phyloP scores from a whole-genome alignment of 306 rosid genomes.

The Gastrolobium villosum region DNA sequence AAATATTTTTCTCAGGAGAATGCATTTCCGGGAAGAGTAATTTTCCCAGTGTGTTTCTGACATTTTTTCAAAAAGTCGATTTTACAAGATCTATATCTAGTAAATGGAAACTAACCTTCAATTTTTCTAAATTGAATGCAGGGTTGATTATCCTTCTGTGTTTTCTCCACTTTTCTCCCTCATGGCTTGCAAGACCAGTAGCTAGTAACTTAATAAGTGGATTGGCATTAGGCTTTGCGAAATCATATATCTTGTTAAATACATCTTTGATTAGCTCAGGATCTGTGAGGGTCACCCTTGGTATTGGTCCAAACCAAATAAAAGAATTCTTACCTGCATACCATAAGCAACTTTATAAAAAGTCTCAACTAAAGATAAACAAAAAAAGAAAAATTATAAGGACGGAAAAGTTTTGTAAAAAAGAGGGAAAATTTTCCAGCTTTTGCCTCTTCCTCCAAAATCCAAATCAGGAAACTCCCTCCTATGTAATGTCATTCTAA shows the following conservation, averaged over 20 bases:
- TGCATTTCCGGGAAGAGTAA: background rate
- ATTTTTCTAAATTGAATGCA: constrained; percentile 61
- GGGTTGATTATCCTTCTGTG: constrained; percentile 68
- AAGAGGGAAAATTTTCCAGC: too few species aligned
- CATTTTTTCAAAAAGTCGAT: background rate
- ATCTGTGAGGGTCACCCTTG: constrained; percentile 52
- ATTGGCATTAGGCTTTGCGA: constrained; percentile 12
- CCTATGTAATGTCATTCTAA: too few species aligned
- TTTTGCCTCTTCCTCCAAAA: too few species aligned
- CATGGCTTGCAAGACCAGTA: constrained; percentile 43
- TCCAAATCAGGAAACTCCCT: too few species aligned
- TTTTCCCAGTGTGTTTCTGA: background rate
- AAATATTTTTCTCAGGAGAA: background rate
- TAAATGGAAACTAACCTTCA: constrained; percentile 56
- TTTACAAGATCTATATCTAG: background rate
- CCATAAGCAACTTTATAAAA: background rate
- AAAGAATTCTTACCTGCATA: constrained; percentile 37
- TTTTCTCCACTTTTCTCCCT: constrained; percentile 65
- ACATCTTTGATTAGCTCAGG: constrained; percentile 55
- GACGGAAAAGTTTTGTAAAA: too few species aligned
- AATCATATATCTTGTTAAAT: constrained; percentile 43
- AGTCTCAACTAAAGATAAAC: background rate
- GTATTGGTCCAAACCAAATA: constrained; percentile 46
- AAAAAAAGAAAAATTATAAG: background rate
- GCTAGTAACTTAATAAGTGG: constrained; percentile 30